Base-by-base conservation (phyloP, 805 yeast genomes). In the Sporopachydermia lactativora region DNA sequence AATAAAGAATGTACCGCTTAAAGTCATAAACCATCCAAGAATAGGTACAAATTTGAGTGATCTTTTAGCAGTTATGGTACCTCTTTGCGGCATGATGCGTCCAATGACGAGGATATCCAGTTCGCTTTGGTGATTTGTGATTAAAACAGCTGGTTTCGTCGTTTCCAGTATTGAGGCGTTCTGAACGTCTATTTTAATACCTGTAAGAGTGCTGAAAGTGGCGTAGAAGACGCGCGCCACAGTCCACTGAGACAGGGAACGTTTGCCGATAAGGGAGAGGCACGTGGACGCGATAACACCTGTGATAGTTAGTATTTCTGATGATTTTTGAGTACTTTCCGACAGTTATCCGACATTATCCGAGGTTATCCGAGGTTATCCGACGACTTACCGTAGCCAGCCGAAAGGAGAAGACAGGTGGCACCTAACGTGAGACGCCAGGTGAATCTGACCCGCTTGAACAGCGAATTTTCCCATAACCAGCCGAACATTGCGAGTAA, bases 1-100 rank as follows among this genome's bases (percentile, higher is more conserved):
- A 40, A 82, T 61, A 59, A 81, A 82, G 52, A 81, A 77, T 1
- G 92, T 79, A 5, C 88, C 88, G 45, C 85, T 76, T 14, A 80
- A 66, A 16, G 70, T 51, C 94, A 82, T 82, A 57, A 81, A 82
- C 92, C 89, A 81, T 3, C 94, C 94, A 49, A 82, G 65, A 49
- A 82, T 65, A 19, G 94, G 94, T 19, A 79, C 59, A 51, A 70
- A 79, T 48, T 78, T 71, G 52, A 82, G 65, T 3, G 81, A 81
- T 49, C 72, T 74, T 56, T 82, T 82, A 19, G 89, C 81, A 1
- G 94, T 82, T 40, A 82, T 85, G 13, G 83, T 77, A 59, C 80
- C 79, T 11, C 80, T 81, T 34, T 74, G 72, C 41, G 84, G 85
- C 62, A 82, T 82, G 34, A 79, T 55, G 50, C 65, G 68, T 18